Evolutionary conservation across 805 yeast species (phyloP).

Genomic region (Candida lessepsii): DNA sequence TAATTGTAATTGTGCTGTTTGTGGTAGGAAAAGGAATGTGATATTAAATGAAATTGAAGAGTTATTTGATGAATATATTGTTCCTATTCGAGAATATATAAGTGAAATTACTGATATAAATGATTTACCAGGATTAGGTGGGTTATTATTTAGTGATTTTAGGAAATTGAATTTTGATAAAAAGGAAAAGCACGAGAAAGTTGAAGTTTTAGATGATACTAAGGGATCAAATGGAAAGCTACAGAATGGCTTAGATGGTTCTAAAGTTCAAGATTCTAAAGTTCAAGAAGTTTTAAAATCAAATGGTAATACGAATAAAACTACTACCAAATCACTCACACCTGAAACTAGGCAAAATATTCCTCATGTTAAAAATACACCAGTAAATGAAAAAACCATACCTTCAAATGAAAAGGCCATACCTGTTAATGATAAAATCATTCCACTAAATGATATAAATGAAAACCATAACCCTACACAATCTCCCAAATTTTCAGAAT

Average conservation of each 20-base stretch:
- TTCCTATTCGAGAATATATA: slow-evolving; percentile 38
- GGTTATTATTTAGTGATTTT: slow-evolving; percentile 34
- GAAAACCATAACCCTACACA: no score
- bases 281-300: background rate
- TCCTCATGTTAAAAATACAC: background rate
- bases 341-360: no score
- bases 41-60: slow-evolving; percentile 76
- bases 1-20: slow-evolving; percentile 68
- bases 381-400: background rate
- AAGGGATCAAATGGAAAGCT: no score
- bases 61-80: slow-evolving; percentile 67
- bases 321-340: no score
- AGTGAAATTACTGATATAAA: slow-evolving; percentile 40
- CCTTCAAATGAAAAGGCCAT: background rate
- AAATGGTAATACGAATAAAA: background rate
- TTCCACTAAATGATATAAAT: no score
- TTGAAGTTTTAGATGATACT: no score
- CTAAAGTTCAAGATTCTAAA: no score
- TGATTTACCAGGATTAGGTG: slow-evolving; percentile 36
- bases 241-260: no score
- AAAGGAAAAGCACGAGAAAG: no score
- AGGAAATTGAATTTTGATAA: slow-evolving; percentile 27
- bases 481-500: no score
- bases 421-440: no score
- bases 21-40: slow-evolving; percentile 71